These are phyloP conservation scores for Gracilaria domingensis DNA, from an alignment of 23 red algal genomes.

Conservation along the genomic window DNA sequence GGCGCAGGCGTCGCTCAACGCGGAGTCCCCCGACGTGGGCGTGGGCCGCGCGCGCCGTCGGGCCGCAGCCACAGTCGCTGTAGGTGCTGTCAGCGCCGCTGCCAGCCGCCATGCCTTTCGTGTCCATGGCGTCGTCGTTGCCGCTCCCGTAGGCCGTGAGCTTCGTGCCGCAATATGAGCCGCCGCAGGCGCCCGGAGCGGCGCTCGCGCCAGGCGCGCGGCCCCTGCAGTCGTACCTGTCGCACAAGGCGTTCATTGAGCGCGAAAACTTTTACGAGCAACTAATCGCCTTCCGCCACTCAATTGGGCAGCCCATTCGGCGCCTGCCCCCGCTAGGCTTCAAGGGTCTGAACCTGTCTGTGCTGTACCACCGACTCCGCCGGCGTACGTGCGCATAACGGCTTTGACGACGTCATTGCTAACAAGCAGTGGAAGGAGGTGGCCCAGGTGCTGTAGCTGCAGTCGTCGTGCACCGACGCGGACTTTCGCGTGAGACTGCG, in stretches of 20 bases:
- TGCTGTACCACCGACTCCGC: slow-evolving; percentile 79
- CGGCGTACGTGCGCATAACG: slow-evolving; percentile 72
- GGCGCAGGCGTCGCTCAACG: slow-evolving; percentile 3
- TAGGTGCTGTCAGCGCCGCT: not conserved
- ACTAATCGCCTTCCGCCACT: slow-evolving; percentile 54
- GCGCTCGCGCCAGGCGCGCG: not conserved
- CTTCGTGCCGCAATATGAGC: not conserved
- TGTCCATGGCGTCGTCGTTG: not conserved
- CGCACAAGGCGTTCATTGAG: not conserved
- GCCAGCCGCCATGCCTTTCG: not conserved
- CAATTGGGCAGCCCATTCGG: slow-evolving; percentile 65
- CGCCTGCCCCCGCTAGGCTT: slow-evolving; percentile 87
- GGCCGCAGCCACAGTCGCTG: not conserved
- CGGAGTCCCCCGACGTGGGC: not conserved
- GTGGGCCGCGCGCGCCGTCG: not conserved
- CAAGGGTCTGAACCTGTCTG: slow-evolving; percentile 86
- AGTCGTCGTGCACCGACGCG: slow-evolving; percentile 84
- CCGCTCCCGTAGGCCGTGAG: not conserved
- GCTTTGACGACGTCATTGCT: slow-evolving; percentile 86
- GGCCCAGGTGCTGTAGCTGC: slow-evolving; percentile 84
- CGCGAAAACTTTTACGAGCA: slow-evolving; percentile 57
- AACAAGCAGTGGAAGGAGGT: slow-evolving; percentile 97
- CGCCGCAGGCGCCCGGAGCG: not conserved
- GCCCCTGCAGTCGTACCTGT: not conserved
- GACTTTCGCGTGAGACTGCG: slow-evolving; percentile 88